Base-by-base conservation (phyloP, 2,329 filamentous ascomycete species). In the Trichoderma aggressivum region DNA sequence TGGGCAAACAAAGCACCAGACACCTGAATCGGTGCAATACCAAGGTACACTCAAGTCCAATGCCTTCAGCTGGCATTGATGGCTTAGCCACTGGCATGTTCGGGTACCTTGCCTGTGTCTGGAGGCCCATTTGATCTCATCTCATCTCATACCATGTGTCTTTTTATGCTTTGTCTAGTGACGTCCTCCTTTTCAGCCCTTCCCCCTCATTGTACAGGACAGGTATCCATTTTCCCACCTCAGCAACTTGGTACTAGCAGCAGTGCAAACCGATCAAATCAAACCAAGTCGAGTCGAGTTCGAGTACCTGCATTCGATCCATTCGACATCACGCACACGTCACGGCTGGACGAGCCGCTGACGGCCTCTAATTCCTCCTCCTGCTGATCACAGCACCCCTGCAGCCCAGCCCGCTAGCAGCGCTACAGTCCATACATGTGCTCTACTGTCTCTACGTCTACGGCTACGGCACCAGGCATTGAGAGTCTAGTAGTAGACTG, bases 331-430 rank as follows among this genome's bases (percentile, higher is more conserved):
- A 66, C 53, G 50, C 63, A 43, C 47, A 58, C 63, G 63, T 66
- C 61, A 64, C 61, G 36, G 60, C 60, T 62, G 60, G 18, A 36
- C 60, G 56, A 32, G 56, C 56, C 60, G 62, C 62, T 65, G 62
- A 65, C 62, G 21, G 62, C 28, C 18, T 32, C 28, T 16, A 18
- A 26, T 28, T 24, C 24, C 60, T 61, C 32, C 26, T 47, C 61
- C 43, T 66, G 32, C 63, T 66, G 50, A 66, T 66, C 60, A 43
- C 60, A 47, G 60, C 60, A 39, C 60, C 63, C 63, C 63, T 66
- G 63, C 63, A 66, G 63, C 50, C 63, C 59, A 21, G 30, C 18
- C 63, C 63, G 63, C 63, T 66, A 66, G 63, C 63, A 66, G 63
- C 63, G 21, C 63, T 53, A 21, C 47, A 14, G n/a, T 43, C 36